Evolutionary conservation across 805 yeast genomes (phyloP).

Genomic region (Metschnikowia baotianmanensis): DNA sequence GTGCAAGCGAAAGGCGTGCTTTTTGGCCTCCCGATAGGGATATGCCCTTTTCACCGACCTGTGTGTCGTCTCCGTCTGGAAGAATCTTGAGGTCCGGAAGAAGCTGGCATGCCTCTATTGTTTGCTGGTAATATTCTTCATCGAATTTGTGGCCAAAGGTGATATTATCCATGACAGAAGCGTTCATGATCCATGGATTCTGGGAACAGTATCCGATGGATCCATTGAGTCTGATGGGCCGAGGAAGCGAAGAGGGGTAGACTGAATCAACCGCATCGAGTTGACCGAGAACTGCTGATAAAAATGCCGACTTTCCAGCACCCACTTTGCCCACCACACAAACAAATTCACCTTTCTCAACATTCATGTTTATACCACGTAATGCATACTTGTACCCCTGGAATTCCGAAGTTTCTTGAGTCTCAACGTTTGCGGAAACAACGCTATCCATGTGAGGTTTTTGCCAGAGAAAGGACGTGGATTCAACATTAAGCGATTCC

Average conservation of each 20-base stretch:
- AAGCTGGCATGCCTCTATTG: slow-evolving; percentile 39
- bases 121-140: slow-evolving; percentile 28
- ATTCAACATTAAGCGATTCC: slow-evolving; percentile 6
- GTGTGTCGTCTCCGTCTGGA: slow-evolving; percentile 42
- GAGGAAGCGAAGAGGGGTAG: slow-evolving; percentile 4
- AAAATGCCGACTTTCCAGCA: slow-evolving; percentile 17
- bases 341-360: slow-evolving; percentile 15
- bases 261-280: slow-evolving; percentile 16
- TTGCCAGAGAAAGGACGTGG: slow-evolving; percentile 17
- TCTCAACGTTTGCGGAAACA: slow-evolving; percentile 11
- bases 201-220: slow-evolving; percentile 41
- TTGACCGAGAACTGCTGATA: slow-evolving; percentile 18
- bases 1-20: slow-evolving; percentile 40
- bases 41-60: slow-evolving; percentile 45
- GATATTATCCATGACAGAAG: slow-evolving; percentile 39
- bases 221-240: slow-evolving; percentile 27
- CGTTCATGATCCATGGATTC: slow-evolving; percentile 41
- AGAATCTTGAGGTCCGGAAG: slow-evolving; percentile 32
- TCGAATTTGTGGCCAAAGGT: slow-evolving; percentile 36
- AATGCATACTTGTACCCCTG: slow-evolving; percentile 27
- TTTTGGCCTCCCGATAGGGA: slow-evolving; percentile 44
- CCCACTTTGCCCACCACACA: slow-evolving; percentile 20
- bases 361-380: slow-evolving; percentile 9
- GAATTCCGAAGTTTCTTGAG: too few species aligned
- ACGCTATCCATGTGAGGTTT: slow-evolving; percentile 3